These are phyloP conservation scores for Posidonia oceanica DNA, from an alignment of 116 monocot genomes.

Conservation along the genomic window DNA sequence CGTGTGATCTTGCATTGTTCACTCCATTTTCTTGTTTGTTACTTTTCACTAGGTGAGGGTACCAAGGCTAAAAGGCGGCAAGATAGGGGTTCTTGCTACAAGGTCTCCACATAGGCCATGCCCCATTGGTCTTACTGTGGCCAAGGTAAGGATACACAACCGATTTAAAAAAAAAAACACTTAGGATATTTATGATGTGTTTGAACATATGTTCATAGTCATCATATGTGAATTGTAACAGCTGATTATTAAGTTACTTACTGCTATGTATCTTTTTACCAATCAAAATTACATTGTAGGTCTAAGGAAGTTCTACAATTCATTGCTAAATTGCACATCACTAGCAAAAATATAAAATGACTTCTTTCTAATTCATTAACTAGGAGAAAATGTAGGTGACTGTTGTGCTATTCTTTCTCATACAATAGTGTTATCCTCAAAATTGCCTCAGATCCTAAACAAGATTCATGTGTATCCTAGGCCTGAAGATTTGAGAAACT, in stretches of 20 bases:
- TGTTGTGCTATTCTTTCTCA: too few species aligned
- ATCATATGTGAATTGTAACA: too few species aligned
- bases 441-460: too few species aligned
- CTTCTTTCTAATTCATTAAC: too few species aligned
- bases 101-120: slow-evolving; percentile 93
- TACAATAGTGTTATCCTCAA: too few species aligned
- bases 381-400: too few species aligned
- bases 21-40: neutral
- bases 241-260: neutral
- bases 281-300: neutral
- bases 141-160: slow-evolving; percentile 46
- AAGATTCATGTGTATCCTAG: too few species aligned
- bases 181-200: neutral
- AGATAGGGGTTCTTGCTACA: slow-evolving; percentile 88
- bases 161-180: neutral
- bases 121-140: slow-evolving; percentile 90
- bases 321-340: too few species aligned
- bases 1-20: neutral
- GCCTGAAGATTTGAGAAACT: too few species aligned
- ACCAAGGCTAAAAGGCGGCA: slow-evolving; percentile 79
- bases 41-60: slow-evolving; percentile 60
- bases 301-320: too few species aligned
- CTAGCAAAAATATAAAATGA: too few species aligned
- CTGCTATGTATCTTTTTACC: neutral
- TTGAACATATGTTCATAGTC: neutral